Evolutionary conservation across 2,329 filamentous ascomycete species (phyloP).

Genomic region (Ceratocystis alfenasii): DNA sequence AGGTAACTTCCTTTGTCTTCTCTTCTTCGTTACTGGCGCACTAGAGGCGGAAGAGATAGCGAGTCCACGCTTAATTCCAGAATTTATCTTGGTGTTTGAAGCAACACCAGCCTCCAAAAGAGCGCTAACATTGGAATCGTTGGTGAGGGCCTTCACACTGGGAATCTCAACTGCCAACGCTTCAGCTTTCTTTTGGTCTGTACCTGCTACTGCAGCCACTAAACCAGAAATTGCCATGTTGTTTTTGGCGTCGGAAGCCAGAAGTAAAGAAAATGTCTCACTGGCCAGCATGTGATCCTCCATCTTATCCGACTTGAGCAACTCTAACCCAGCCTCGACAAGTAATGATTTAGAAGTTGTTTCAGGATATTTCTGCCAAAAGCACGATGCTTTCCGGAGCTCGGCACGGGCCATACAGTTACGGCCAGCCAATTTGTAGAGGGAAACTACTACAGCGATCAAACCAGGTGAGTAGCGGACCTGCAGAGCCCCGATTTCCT

Average conservation of each 20-base stretch:
- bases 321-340: conserved; percentile 67
- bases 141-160: conserved; percentile 48
- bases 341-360: conserved; percentile 50
- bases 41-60: conserved; percentile 25
- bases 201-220: conserved; percentile 66
- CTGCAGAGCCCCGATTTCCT: conserved; percentile 45
- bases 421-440: conserved; percentile 67
- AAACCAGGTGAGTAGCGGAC: conserved; percentile 75
- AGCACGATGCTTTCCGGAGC: conserved; percentile 63
- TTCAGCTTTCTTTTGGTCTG: conserved; percentile 44
- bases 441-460: conserved; percentile 63
- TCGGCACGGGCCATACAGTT: conserved; percentile 59
- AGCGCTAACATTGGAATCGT: conserved; percentile 46
- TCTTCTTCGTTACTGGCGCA: conserved; percentile 38
- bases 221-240: conserved; percentile 64
- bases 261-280: conserved; percentile 65
- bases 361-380: conserved; percentile 58
- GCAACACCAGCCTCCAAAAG: conserved; percentile 56
- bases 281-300: conserved; percentile 60
- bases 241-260: conserved; percentile 53
- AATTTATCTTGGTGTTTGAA: conserved; percentile 29
- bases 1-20: conserved; percentile 51
- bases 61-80: conserved; percentile 40
- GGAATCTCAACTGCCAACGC: conserved; percentile 47
- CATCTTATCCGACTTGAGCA: conserved; percentile 61